A percentile compares a stretch with the other conserved stretches of the same genome.
These are phyloP conservation scores for Corynascus novoguineensis DNA, from an alignment of 495 filamentous ascomycete genomes.

Conservation along the genomic window DNA sequence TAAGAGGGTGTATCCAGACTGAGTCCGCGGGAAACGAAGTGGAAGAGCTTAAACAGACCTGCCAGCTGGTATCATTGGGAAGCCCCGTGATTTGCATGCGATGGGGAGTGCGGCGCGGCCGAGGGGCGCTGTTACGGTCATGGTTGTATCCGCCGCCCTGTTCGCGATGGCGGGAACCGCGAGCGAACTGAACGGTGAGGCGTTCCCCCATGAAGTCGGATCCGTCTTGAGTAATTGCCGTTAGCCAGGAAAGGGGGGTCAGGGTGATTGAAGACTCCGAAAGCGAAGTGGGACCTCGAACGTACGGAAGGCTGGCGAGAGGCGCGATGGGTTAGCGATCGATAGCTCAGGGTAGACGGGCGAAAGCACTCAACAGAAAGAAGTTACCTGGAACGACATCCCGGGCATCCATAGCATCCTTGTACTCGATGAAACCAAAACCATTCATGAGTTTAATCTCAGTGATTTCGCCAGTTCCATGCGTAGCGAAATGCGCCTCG, in stretches of 20 bases:
- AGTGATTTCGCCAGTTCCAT: conserved; percentile 93
- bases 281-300: conserved; percentile 29
- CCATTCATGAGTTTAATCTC: conserved; percentile 99
- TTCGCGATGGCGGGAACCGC: conserved; percentile 85
- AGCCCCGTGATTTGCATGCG: conserved; percentile 98
- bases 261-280: conserved; percentile 23
- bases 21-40: conserved; percentile 49
- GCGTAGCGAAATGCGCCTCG: conserved; percentile 88
- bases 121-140: conserved; percentile 73
- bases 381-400: conserved; percentile 96
- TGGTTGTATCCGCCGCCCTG: conserved; percentile 50
- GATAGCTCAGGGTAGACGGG: conserved; percentile 18
- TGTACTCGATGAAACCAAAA: conserved; percentile 99
- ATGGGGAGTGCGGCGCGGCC: conserved; percentile 87
- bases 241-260: conserved; percentile 36
- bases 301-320: conserved; percentile 51
- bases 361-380: background rate
- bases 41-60: conserved; percentile 78
- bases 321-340: conserved; percentile 17
- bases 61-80: conserved; percentile 97
- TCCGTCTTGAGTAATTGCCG: conserved; percentile 62
- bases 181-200: conserved; percentile 94
- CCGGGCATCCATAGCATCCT: conserved; percentile 92
- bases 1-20: conserved; percentile 27
- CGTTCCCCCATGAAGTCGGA: conserved; percentile 97